Evolutionary conservation across 805 yeast genomes (phyloP).

Genomic region (Lipomyces oligophaga): DNA sequence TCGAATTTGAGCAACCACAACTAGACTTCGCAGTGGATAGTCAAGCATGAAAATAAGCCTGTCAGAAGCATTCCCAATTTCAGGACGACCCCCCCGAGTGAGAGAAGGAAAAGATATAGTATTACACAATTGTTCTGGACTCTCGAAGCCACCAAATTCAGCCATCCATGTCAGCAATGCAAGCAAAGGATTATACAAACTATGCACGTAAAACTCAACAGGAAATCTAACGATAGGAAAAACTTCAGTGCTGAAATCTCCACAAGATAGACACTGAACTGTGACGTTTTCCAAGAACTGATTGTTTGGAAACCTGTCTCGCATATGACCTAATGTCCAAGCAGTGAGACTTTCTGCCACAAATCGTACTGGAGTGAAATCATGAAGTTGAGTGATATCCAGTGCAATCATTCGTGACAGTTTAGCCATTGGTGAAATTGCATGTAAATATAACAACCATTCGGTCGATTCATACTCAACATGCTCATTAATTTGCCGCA

Average conservation of each 20-base stretch:
- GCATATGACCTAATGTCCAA: slow-evolving; percentile 34
- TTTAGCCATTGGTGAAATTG: slow-evolving; percentile 63
- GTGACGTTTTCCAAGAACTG: slow-evolving; percentile 30
- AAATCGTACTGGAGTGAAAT: slow-evolving; percentile 26
- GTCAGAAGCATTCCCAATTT: slow-evolving; percentile 27
- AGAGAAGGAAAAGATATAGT: slow-evolving; percentile 16
- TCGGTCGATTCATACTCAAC: slow-evolving; percentile 88
- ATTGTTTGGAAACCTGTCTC: slow-evolving; percentile 24
- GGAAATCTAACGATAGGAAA: slow-evolving; percentile 40
- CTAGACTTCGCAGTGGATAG: slow-evolving; percentile 72
- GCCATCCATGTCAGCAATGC: slow-evolving; percentile 67
- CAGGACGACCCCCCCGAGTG: slow-evolving; percentile 17
- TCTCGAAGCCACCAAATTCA: slow-evolving; percentile 44
- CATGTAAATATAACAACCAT: slow-evolving; percentile 68
- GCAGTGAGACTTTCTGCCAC: slow-evolving; percentile 30
- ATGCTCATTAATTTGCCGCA: slow-evolving; percentile 72
- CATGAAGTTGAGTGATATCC: slow-evolving; percentile 23
- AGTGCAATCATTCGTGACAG: slow-evolving; percentile 38
- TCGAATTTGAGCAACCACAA: slow-evolving; percentile 74
- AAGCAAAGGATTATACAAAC: slow-evolving; percentile 78
- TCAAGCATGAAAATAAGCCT: slow-evolving; percentile 49
- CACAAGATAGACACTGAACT: slow-evolving; percentile 28
- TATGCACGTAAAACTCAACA: slow-evolving; percentile 49
- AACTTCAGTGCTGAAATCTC: slow-evolving; percentile 31
- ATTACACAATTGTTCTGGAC: slow-evolving; percentile 14